phyloP scores from a whole-genome alignment of 2,329 filamentous ascomycete genomes.

The Colletotrichum viniferum region DNA sequence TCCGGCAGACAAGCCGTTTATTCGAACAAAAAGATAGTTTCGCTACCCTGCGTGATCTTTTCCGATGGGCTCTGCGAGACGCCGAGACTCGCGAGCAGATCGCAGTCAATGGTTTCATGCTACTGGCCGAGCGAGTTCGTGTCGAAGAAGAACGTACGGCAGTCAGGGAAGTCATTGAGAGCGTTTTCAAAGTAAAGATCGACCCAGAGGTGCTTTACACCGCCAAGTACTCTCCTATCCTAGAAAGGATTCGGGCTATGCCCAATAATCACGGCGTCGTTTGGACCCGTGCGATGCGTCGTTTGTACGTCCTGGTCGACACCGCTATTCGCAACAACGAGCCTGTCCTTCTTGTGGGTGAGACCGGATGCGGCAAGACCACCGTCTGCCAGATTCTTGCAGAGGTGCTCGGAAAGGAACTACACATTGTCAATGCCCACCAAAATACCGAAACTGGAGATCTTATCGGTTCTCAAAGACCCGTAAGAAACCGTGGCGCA shows the following conservation, averaged over 20 bases:
- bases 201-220: slow-evolving; percentile 77
- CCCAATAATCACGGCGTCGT: slow-evolving; percentile 71
- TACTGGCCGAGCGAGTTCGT: slow-evolving; percentile 92
- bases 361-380: slow-evolving; percentile 97
- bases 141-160: slow-evolving; percentile 84
- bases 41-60: slow-evolving; percentile 92
- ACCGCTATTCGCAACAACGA: slow-evolving; percentile 88
- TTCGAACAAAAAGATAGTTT: slow-evolving; percentile 99
- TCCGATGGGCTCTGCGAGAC: slow-evolving; percentile 88
- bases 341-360: slow-evolving; percentile 91
- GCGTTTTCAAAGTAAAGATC: slow-evolving; percentile 85
- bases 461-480: slow-evolving; percentile 92
- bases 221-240: slow-evolving; percentile 58
- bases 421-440: slow-evolving; percentile 95
- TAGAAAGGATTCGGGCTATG: slow-evolving; percentile 50
- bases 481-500: slow-evolving; percentile 81
- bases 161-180: slow-evolving; percentile 88
- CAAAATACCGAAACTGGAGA: slow-evolving; percentile 98
- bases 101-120: slow-evolving; percentile 92
- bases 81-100: slow-evolving; percentile 88
- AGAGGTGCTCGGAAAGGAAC: slow-evolving; percentile 73
- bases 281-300: slow-evolving; percentile 94
- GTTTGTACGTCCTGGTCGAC: slow-evolving; percentile 88
- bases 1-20: slow-evolving; percentile 87
- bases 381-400: slow-evolving; percentile 93